phyloP scores from a whole-genome alignment of 345 rosid genomes.

The Populus simonii region DNA sequence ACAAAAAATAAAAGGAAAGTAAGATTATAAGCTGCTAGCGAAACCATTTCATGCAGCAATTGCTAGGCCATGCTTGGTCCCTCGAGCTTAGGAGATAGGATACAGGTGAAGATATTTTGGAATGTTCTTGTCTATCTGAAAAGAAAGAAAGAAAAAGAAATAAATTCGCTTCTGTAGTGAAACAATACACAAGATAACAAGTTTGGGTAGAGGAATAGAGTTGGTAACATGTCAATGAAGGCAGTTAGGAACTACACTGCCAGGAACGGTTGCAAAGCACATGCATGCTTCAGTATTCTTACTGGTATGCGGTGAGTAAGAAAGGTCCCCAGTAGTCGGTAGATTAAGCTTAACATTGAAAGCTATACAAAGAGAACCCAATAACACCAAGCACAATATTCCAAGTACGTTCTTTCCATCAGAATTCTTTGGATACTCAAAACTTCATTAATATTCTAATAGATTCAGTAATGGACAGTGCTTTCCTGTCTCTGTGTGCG shows the following conservation, averaged over 20 bases:
- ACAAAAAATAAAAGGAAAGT: neutral
- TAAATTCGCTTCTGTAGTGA: neutral
- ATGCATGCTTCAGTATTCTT: conserved; percentile 19
- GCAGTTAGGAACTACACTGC: conserved; percentile 15
- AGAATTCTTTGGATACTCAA: neutral
- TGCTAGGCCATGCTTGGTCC: neutral
- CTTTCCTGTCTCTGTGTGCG: neutral
- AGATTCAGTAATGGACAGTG: neutral
- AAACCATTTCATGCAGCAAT: neutral
- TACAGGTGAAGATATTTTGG: neutral
- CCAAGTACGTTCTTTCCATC: neutral
- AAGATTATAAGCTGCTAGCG: neutral
- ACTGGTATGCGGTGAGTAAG: neutral
- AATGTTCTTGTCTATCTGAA: too few relatives aligned
- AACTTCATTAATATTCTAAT: neutral
- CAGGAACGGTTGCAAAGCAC: conserved; percentile 11
- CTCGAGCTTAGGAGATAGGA: neutral
- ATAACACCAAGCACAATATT: neutral
- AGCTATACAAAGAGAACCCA: conserved; percentile 3
- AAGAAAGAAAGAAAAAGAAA: too few relatives aligned
- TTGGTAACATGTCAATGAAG: conserved; percentile 14
- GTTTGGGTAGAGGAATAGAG: conserved; percentile 4
- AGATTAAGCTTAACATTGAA: neutral
- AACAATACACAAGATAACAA: conserved; percentile 6
- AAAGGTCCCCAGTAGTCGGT: neutral